Percentiles rank a stretch among this genome's conserved stretches.
These are phyloP conservation scores for Inga laurina DNA, from an alignment of 306 rosid genomes.

Conservation along the genomic window DNA sequence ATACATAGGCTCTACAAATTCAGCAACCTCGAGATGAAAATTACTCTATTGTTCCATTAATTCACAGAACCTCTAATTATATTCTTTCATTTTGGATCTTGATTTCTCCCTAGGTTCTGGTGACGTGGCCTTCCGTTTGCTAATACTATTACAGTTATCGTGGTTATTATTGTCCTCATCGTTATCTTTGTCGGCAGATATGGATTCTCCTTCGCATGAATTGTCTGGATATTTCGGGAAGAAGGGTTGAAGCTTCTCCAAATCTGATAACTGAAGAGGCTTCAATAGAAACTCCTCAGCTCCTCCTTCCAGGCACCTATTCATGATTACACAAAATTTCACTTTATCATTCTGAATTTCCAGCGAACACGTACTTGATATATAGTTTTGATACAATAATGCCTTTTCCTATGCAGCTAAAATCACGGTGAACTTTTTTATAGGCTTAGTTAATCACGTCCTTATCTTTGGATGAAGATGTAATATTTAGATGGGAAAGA, in stretches of 20 bases:
- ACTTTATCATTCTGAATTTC: not conserved
- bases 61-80: constrained; percentile 19
- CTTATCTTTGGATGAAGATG: not conserved
- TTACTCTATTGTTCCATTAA: not conserved
- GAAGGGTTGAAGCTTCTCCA: constrained; percentile 74
- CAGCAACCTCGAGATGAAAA: not conserved
- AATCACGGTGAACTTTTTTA: not conserved
- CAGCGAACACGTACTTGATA: not conserved
- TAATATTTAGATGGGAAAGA: not conserved
- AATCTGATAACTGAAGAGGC: constrained; percentile 81
- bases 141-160: constrained; percentile 24
- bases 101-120: constrained; percentile 40
- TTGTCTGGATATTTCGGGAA: constrained; percentile 55
- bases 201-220: constrained; percentile 32
- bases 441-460: not conserved
- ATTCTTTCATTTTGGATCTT: constrained; percentile 40
- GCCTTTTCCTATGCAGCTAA: not conserved
- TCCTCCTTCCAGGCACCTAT: constrained; percentile 80
- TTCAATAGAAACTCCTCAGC: constrained; percentile 92
- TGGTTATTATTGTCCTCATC: constrained; percentile 5
- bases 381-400: not conserved
- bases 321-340: not conserved
- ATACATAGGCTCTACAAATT: not conserved
- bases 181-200: constrained; percentile 30
- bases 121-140: constrained; percentile 62